phyloP scores from a whole-genome alignment of 1,284 basidiomycete species.

The Macrocystidia cucumis region DNA sequence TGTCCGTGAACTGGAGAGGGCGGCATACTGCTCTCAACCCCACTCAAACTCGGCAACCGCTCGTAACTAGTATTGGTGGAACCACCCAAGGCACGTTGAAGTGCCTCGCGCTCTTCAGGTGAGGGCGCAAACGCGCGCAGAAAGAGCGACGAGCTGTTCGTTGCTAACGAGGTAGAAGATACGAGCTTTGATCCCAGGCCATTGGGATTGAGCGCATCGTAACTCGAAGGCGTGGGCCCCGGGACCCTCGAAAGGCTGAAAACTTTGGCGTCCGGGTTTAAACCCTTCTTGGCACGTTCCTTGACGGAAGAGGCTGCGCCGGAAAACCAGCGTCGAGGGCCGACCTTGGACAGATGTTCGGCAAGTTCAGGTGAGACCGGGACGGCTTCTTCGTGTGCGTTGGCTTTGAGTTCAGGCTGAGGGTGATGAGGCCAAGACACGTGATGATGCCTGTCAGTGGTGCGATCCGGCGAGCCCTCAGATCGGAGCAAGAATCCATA shows the following conservation, averaged over 20 bases:
- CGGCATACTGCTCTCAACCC: slow-evolving; percentile 61
- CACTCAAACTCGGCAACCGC: slow-evolving; percentile 62
- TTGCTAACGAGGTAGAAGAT: slow-evolving; percentile 32
- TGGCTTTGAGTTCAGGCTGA: slow-evolving; percentile 31
- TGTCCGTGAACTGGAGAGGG: slow-evolving; percentile 47
- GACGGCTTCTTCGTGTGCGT: slow-evolving; percentile 14
- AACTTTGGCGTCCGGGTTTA: slow-evolving; percentile 82
- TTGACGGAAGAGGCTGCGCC: slow-evolving; percentile 23
- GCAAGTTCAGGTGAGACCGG: slow-evolving; percentile 12
- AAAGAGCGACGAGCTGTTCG: slow-evolving; percentile 38
- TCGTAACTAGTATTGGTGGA: slow-evolving; percentile 67
- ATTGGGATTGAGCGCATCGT: slow-evolving; percentile 51
- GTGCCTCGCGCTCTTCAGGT: slow-evolving; percentile 71
- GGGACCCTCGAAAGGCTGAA: slow-evolving; percentile 49
- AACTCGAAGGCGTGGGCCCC: slow-evolving; percentile 15
- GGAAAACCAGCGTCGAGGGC: slow-evolving; percentile 45
- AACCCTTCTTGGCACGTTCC: slow-evolving; percentile 49
- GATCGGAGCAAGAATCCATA: too few relatives aligned
- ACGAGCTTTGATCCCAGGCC: slow-evolving; percentile 32
- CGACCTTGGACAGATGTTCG: too few relatives aligned
- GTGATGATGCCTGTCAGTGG: too few relatives aligned
- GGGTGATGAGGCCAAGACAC: slow-evolving; percentile 26
- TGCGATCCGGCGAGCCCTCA: too few relatives aligned
- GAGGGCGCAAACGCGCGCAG: slow-evolving; percentile 78
- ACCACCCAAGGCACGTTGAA: slow-evolving; percentile 62